Base-by-base conservation (phyloP, 805 yeast genomes). In the Candida mattraensis region DNA sequence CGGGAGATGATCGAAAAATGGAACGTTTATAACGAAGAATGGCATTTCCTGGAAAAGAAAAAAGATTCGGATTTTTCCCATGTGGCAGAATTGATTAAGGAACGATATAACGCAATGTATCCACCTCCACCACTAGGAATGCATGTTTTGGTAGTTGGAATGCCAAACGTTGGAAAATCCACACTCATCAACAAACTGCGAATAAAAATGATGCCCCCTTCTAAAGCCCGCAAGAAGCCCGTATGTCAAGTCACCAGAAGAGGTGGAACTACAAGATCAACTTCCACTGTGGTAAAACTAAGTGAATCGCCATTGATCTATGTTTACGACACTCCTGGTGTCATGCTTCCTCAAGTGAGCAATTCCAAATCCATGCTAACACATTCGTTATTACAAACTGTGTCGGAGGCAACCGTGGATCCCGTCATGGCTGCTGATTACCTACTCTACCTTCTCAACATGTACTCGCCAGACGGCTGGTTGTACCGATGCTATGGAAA, bases 101-200 rank as follows among this genome's bases (percentile, higher is more conserved):
- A 70, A 34, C 62, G 64, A 34, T 71, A 74, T 48, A 44, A 58
- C 18, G 44, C 55, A 4, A 65, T 78, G 70, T 59, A 57, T 13
- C 87, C 91, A 0, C 76, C 80, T 1, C 94, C 96, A 0, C 96
- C 97, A 0, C 60, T 88, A 40, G 98, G 98, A 0, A 64, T 84
- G 30, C 62, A 88, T 15, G 60, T 85, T 39, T 67, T 89, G 67
- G 76, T 91, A 28, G 80, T 83, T 5, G 99, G 99, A 0, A 85
- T 93, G 93, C 99, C 99, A 1, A 93, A 93, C 56, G 95, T 88
- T n/a, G 99, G 99, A 0, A 93, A 93, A 60, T 84, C 95, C 9
- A 83, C 96, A 0, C 57, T 93, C 30, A 82, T 89, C 18, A 93
- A 93, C 53, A 69, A 82, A 0, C 62, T 89, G 33, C 63, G 96